Base-by-base conservation (phyloP, 73 alveolate genomes). In the Blepharisma stoltei region DNA sequence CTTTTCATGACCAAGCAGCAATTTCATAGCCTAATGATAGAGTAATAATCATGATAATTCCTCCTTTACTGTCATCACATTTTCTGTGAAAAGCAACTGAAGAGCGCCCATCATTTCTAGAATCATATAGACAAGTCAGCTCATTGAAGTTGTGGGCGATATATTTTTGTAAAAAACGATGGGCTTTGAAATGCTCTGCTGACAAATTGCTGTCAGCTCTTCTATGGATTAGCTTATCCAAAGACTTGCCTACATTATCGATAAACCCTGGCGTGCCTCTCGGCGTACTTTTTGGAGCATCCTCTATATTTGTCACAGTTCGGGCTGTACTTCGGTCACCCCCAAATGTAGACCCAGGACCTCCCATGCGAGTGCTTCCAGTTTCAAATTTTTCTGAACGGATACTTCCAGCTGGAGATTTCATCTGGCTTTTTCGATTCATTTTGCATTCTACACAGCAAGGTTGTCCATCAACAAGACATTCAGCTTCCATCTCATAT, bases 331-430 rank as follows among this genome's bases (percentile, higher is more conserved):
- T 52, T 11, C 66, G 0, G 4, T 52, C 23, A 1, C 41, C 41
- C 3, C 41, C 41, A 32, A 32, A 32, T 1, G 41, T 32, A 32
- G 41, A 32, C 3, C 5, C 41, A 32, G 41, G 41, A 32, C 41
- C 41, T 32, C 5, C 41, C 41, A 32, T 32, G 3, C 41, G 41
- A 32, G 41, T 1, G 41, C 41, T 32, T 32, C 41, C 41, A 32
- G 41, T 32, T 32, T 32, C 41, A 3, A 32, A 32, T 32, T 32
- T 32, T 32, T 52, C 23, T 52, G 66, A 52, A 52, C 66, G 66
- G 66, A 52, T 52, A 4, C 66, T 52, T 52, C 66, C 66, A 14
- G 66, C 66, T 52, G 66, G 66, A 20, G 66, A 52, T 52, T 52
- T 52, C 27, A 14, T 11, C 66, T 52, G 66, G 66, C 23, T 52